Percentiles rank a stretch among this genome's conserved stretches.
These are phyloP conservation scores for Phaffia australis DNA, from an alignment of 768 basidiomycete genomes.

Conservation along the genomic window DNA sequence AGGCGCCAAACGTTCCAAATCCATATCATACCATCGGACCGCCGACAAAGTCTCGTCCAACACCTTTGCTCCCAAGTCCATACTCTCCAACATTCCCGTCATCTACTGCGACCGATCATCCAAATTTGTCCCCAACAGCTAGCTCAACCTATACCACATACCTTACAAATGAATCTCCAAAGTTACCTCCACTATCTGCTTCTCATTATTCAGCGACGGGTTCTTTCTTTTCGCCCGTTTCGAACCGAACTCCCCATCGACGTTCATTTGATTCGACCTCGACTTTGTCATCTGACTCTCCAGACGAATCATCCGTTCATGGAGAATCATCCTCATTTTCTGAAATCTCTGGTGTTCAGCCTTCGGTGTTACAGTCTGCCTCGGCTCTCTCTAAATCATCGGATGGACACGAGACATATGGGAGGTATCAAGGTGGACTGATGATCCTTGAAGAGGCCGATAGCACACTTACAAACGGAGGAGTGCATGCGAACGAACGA, in stretches of 20 bases:
- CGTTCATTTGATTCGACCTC: conserved; percentile 1
- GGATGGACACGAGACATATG: not conserved
- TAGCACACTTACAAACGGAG: not conserved
- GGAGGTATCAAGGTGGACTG: not conserved
- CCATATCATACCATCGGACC: too few relatives aligned
- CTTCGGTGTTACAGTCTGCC: not conserved
- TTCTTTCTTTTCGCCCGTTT: conserved; percentile 1
- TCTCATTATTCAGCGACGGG: not conserved
- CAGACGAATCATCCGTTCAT: conserved; percentile 7
- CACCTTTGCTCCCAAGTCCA: too few relatives aligned
- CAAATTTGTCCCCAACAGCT: not conserved
- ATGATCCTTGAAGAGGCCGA: not conserved
- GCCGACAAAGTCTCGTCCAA: too few relatives aligned
- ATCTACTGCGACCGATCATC: conserved; percentile 1
- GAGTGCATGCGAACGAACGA: not conserved
- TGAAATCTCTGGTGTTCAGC: not conserved
- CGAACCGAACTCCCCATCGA: not conserved
- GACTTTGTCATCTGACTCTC: conserved; percentile 5
- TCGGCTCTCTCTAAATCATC: not conserved
- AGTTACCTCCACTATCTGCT: not conserved
- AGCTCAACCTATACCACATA: not conserved
- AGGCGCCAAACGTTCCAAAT: too few relatives aligned
- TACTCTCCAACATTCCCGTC: not conserved
- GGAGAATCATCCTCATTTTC: conserved; percentile 10
- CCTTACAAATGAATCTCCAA: not conserved